Evolutionary conservation across 2,329 filamentous ascomycete genomes (phyloP).

Genomic region (Domatiomyces globalis): DNA sequence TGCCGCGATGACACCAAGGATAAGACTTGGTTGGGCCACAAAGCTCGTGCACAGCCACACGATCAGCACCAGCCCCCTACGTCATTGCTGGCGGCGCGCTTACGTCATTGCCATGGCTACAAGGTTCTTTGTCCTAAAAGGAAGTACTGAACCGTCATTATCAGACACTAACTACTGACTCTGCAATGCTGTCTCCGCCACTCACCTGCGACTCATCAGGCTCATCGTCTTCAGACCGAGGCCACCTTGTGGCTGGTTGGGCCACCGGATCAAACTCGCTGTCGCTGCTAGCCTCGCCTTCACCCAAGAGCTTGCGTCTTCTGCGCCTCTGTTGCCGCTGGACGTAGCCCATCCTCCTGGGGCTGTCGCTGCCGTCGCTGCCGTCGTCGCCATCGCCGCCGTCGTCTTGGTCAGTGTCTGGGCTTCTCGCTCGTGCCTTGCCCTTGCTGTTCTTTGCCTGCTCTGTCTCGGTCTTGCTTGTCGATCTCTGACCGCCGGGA

Average conservation of each 20-base stretch:
- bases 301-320: not conserved
- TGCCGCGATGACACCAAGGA: not conserved
- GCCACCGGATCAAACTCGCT: not conserved
- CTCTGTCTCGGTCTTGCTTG: not conserved
- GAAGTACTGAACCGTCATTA: not conserved
- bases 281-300: not conserved
- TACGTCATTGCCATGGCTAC: not conserved
- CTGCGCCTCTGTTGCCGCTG: not conserved
- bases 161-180: not conserved
- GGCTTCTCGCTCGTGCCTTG: not conserved
- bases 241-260: not conserved
- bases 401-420: too few relatives aligned
- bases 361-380: not conserved
- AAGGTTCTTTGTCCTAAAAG: too few relatives aligned
- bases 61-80: not conserved
- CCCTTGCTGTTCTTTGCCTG: not conserved
- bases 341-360: too few relatives aligned
- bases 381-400: too few relatives aligned
- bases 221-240: not conserved
- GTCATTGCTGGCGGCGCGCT: not conserved
- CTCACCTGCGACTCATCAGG: not conserved
- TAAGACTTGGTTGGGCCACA: not conserved
- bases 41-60: not conserved
- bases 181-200: not conserved
- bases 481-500: not conserved